Conservation (phyloP, 805 yeast species). For the Nakazawaea ernobii region DNA sequence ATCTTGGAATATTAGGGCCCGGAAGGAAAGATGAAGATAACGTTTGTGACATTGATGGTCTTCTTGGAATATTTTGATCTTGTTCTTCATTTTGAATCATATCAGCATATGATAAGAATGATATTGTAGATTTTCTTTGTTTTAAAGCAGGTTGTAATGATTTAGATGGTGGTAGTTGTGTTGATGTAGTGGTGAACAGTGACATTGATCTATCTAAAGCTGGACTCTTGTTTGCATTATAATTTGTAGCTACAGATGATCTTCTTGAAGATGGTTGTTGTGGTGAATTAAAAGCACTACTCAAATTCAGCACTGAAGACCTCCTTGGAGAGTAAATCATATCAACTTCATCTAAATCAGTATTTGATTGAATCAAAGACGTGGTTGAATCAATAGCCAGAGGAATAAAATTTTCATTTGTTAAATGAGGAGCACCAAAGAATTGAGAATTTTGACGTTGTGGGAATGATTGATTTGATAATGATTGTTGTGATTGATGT, state of each 20-base stretch:
- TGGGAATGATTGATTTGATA: neutral
- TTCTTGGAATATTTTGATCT: constrained; percentile 37
- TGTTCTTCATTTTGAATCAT: constrained; percentile 64
- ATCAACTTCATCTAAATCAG: constrained; percentile 42
- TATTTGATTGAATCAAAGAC: constrained; percentile 31
- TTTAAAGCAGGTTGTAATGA: constrained; percentile 9
- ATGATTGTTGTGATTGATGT: neutral
- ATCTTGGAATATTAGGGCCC: constrained; percentile 14
- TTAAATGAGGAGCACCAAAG: constrained; percentile 30
- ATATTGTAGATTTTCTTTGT: constrained; percentile 29
- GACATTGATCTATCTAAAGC: constrained; percentile 8
- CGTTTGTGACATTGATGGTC: constrained; percentile 50
- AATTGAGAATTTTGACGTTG: constrained; percentile 16
- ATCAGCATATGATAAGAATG: constrained; percentile 76
- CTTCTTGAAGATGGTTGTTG: constrained; percentile 10
- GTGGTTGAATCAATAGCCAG: constrained; percentile 49
- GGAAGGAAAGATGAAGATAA: constrained; percentile 25
- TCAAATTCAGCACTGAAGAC: constrained; percentile 48
- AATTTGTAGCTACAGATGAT: constrained; percentile 5
- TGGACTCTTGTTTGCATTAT: constrained; percentile 10
- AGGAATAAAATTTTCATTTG: constrained; percentile 49
- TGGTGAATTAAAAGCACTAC: constrained; percentile 17
- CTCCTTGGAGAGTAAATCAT: constrained; percentile 45
- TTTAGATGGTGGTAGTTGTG: neutral
- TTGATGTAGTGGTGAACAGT: constrained; percentile 8